Percentiles rank a stretch among this genome's conserved stretches.
Evolutionary conservation across 306 rosid genomes (phyloP).

Genomic region (Cucumis melo): DNA sequence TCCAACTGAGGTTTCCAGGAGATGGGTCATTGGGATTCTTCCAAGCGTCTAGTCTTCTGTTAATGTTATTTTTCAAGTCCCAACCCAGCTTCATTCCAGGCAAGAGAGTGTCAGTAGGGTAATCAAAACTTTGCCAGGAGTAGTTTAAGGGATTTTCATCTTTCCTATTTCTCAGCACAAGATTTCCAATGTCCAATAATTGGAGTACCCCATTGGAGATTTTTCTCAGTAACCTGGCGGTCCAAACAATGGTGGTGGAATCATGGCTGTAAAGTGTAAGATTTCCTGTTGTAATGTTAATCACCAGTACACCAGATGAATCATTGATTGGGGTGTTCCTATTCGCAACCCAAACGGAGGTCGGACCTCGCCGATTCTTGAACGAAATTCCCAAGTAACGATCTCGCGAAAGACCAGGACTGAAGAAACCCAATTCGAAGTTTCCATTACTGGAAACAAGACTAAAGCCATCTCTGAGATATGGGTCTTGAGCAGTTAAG

Average conservation of each 20-base stretch:
- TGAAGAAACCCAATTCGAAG: slow-evolving; percentile 31
- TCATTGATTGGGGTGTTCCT: slow-evolving; percentile 14
- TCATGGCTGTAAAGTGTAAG: slow-evolving; percentile 12
- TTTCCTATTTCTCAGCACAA: slow-evolving; percentile 20
- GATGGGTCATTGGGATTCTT: slow-evolving; percentile 33
- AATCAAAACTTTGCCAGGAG: slow-evolving; percentile 36
- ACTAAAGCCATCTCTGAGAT: slow-evolving; percentile 3
- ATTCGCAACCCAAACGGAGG: slow-evolving; percentile 34
- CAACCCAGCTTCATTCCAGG: slow-evolving; percentile 38
- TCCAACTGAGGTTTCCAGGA: slow-evolving; percentile 18
- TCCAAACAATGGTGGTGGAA: slow-evolving; percentile 16
- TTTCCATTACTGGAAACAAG: slow-evolving; percentile 13
- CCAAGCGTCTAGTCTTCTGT: slow-evolving; percentile 32
- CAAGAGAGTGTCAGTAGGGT: slow-evolving; percentile 25
- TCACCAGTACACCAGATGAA: slow-evolving; percentile 12
- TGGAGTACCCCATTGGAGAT: slow-evolving; percentile 10
- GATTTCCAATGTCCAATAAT: slow-evolving; percentile 36
- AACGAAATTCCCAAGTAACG: slow-evolving; percentile 38
- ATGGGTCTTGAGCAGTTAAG: slow-evolving; percentile 11
- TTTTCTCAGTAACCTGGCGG: slow-evolving; percentile 12
- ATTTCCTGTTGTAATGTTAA: slow-evolving; percentile 17
- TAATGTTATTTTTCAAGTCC: slow-evolving; percentile 19
- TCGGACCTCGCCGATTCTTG: slow-evolving; percentile 8
- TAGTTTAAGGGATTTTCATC: slow-evolving; percentile 2
- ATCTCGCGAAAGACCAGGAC: slow-evolving; percentile 13